Evolutionary conservation across 345 rosid species (phyloP), one percentile per base, ranked within the genome.

Genomic region (Barbarea vulgaris): DNA sequence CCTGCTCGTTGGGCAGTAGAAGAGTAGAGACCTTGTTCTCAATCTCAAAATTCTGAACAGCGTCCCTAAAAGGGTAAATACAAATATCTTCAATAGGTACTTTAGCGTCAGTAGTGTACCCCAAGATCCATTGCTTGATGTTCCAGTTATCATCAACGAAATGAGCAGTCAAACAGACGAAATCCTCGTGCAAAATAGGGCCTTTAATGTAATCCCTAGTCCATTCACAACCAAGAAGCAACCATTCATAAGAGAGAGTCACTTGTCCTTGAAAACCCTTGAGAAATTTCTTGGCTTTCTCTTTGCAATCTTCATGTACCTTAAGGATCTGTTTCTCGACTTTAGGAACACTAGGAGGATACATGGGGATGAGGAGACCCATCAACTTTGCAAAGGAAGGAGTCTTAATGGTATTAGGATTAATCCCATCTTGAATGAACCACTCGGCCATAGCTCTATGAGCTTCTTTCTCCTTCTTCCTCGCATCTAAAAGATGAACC

Each of bases 111-210:
- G 60, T 66, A 27, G 28, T 18, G 53, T 46, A 75, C 10, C 44
- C 53, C 24, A 75, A 56, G 58, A 75, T 67, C 73, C 59, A 48
- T 14, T 48, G 19, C 25, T 46, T 57, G 27, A 67, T 17, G 22
- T 64, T 65, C 77, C 73, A 75, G 53, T 48, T 66, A 47, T 74
- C 78, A 52, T 74, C 78, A 10, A 74, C n/a, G 64, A 74, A 67
- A 67, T 74, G 73, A 57, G 78, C 73, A 9, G 78, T 9, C 10
- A 74, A 6, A 36, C 52, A 57, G 21, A 39, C 33, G n/a, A 66
- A 74, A 67, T 57, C 67, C 13, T 74, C 67, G 27, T 66, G 73
- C 30, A 57, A 13, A 22, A 57, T 3, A 14, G 72, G 72, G 10
- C 25, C 72, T 36, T 15, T 18, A 1, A 18, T 4, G 65, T 64